A percentile compares a stretch with the other conserved stretches of the same genome.
phyloP scores from a whole-genome alignment of 2,329 filamentous ascomycete species.

The Epichloe typhina region DNA sequence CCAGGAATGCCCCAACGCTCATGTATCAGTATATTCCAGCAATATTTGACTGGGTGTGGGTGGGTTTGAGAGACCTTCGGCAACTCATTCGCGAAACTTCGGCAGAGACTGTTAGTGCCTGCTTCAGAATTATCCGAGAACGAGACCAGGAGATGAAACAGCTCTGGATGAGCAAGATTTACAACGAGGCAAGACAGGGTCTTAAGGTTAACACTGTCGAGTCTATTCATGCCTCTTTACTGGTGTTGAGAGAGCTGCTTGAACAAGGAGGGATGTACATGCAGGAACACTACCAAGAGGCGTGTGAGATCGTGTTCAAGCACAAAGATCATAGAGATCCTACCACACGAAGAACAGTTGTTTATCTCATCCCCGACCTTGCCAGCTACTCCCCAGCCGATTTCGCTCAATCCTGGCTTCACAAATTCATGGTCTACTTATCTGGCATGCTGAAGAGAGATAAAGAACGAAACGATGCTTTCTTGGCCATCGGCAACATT shows the following conservation, averaged over 20 bases:
- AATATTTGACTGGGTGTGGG: constrained; percentile 93
- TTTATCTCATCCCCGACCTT: constrained; percentile 80
- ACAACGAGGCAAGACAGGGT: constrained; percentile 69
- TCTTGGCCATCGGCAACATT: constrained; percentile 90
- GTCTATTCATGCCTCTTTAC: constrained; percentile 81
- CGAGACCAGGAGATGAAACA: constrained; percentile 80
- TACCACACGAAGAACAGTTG: constrained; percentile 78
- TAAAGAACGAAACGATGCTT: constrained; percentile 86
- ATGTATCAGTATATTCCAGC: constrained; percentile 94
- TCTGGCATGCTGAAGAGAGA: constrained; percentile 90
- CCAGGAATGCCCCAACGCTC: constrained; percentile 82
- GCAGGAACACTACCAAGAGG: constrained; percentile 85
- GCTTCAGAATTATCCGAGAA: constrained; percentile 89
- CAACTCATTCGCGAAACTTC: constrained; percentile 86
- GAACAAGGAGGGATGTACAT: constrained; percentile 98
- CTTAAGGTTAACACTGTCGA: constrained; percentile 74
- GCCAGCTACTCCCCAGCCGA: constrained; percentile 86
- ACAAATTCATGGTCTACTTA: constrained; percentile 94
- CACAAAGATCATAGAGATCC: constrained; percentile 87
- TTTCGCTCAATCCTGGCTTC: constrained; percentile 76
- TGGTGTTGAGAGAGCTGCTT: constrained; percentile 85
- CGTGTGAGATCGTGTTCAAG: constrained; percentile 82
- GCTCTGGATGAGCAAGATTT: constrained; percentile 82
- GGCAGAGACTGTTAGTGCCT: constrained; percentile 84
- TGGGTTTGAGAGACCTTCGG: constrained; percentile 77